Evolutionary conservation across 352 stramenopile species (phyloP), one percentile per base, ranked within the genome.

Genomic region (Phytophthora sp.): DNA sequence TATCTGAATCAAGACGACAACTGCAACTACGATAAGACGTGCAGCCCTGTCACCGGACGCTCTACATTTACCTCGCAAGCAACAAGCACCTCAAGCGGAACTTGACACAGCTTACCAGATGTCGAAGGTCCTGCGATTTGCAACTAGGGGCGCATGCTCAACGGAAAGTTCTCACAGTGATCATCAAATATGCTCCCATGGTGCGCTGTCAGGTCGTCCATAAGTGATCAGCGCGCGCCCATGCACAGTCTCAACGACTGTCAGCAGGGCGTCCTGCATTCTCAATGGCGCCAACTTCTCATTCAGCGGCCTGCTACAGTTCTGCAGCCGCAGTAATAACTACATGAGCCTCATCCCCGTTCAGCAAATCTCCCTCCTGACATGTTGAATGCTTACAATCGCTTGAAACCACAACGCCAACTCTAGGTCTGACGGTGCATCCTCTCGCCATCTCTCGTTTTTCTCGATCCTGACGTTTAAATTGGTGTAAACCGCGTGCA

Each of bases 161-260:
- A 31, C 6, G 74, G 74, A 30, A 82, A 75, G 49, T 77, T 74
- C 58, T 82, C 70, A 29, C 74, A 79, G 7, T 58, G 56, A 49
- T 62, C 60, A 35, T 77, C 64, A 38, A 77, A 72, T 21, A 79
- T 24, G 9, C 47, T 64, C n/a, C 71, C 71, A 54, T 77, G 46
- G 45, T 76, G 53, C 2, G 45, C 44, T 18, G 63, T 59, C 21
- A 79, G 55, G 30, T 76, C 67, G 3, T 76, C 47, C 30, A 76
- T 39, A 6, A 72, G 52, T 74, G 0, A 84, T 35, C 9, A 70
- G 18, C 2, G 75, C 39, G 7, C 66, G 69, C 4, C 77, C 79
- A 27, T 75, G 47, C 18, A 84, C 77, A 26, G 53, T 71, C 41
- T 86, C 75, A 13, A 70, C 65, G 2, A 57, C 47, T 4, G 69